A percentile compares a stretch with the other conserved stretches of the same genome.
Conservation (phyloP, 2,329 filamentous ascomycete genomes). For the Trichoderma oligosporum region DNA sequence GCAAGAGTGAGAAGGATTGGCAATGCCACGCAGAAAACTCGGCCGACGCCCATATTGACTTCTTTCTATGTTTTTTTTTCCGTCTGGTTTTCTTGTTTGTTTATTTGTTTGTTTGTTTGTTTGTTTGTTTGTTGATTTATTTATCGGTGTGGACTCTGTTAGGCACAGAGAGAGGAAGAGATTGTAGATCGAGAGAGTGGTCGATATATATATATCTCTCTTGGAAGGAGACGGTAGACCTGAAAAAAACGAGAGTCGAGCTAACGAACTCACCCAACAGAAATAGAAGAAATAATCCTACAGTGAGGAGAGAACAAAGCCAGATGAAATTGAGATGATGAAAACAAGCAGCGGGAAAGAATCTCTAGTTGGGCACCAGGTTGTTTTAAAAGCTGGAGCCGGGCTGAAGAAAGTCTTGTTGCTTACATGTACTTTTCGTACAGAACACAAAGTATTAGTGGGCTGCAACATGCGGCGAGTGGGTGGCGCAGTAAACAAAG, state of each 20-base stretch:
- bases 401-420: conserved; percentile 9
- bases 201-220: neutral
- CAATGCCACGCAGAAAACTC: conserved; percentile 81
- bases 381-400: conserved; percentile 18
- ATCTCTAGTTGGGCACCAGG: conserved; percentile 15
- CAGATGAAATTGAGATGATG: conserved; percentile 13
- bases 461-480: conserved; percentile 14
- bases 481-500: conserved; percentile 19
- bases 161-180: neutral
- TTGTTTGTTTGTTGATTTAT: neutral
- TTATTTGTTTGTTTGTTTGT: neutral
- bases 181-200: conserved; percentile 6
- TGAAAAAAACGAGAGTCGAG: conserved; percentile 11
- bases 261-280: neutral
- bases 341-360: neutral
- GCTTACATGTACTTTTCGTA: conserved; percentile 4
- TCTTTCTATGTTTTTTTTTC: neutral
- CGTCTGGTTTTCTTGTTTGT: too few relatives aligned
- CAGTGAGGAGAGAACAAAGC: neutral
- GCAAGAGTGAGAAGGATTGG: conserved; percentile 79
- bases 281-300: too few relatives aligned
- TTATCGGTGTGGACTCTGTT: conserved; percentile 10
- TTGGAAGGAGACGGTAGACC: conserved; percentile 1
- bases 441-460: too few relatives aligned
- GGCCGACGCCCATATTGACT: conserved; percentile 58